Base-by-base conservation (phyloP, 345 rosid genomes). In the Cardamine occulta region DNA sequence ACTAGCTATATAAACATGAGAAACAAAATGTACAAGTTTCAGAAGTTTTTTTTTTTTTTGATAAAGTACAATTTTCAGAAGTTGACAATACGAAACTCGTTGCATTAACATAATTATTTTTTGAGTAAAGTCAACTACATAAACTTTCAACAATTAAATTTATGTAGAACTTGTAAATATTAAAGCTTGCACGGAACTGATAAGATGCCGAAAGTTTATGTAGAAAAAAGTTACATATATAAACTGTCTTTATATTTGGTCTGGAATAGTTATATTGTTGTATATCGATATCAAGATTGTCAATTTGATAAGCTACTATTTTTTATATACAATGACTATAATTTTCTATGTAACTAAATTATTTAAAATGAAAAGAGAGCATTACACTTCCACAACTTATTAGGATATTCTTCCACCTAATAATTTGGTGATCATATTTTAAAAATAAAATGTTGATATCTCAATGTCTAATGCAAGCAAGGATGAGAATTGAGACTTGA, bases 341-440 rank as follows among this genome's bases (percentile, higher is more conserved):
- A 63, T 63, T 76, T 61, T 24, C 39, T 24, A 45, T 56, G 53
- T 44, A 69, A 7, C 24, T 47, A 63, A 42, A 76, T 54, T 63
- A 63, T 55, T 42, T 55, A 54, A 34, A 34, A 3, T 6, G 13
- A 23, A 44, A 34, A 44, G 9, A 54, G 75, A 70, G 72, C 80
- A 77, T 70, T 63, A 77, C 75, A 77, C 66, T 63, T 55, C 80
- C 75, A 55, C 80, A 77, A 63, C 75, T 70, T 70, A 56, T 70
- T 63, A 47, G 58, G 75, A 55, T 77, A 77, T 77, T 77, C 66
- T 45, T 76, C 69, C 53, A 70, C 60, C 80, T 45, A 76, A 76
- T 76, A 47, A 76, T 56, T 70, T 37, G 70, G 52, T 76, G 53
- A 70, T 70, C 37, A 40, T 32, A 69, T 62, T 8, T 5, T 5